Evolutionary conservation across 345 rosid genomes (phyloP).

Genomic region (Lepidium didymum): DNA sequence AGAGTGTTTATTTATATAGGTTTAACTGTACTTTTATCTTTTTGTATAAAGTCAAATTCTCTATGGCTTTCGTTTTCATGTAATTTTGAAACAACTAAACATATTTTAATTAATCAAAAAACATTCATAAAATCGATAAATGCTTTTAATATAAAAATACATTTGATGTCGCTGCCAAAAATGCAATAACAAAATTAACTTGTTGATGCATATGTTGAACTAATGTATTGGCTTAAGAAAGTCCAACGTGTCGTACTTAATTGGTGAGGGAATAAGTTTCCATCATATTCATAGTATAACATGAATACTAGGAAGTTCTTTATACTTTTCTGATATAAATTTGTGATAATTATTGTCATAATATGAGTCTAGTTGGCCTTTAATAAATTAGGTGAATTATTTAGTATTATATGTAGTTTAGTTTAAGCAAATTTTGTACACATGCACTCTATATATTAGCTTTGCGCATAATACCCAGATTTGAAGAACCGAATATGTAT

Average conservation of each 20-base stretch:
- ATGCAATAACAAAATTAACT: too few relatives aligned
- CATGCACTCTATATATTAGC: too few relatives aligned
- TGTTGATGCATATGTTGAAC: neutral
- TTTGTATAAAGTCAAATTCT: neutral
- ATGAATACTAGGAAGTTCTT: neutral
- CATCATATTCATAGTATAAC: neutral
- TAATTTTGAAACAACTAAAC: neutral
- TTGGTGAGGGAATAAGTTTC: neutral
- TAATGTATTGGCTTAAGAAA: neutral
- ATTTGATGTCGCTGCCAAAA: neutral
- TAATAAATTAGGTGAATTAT: too few relatives aligned
- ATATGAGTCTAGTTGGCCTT: too few relatives aligned
- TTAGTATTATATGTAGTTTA: too few relatives aligned
- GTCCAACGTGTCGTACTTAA: neutral
- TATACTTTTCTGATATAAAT: neutral
- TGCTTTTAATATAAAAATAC: neutral
- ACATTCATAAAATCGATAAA: neutral
- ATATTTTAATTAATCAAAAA: neutral
- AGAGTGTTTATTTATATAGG: too few relatives aligned
- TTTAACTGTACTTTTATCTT: neutral
- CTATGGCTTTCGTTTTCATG: neutral
- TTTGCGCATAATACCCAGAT: too few relatives aligned
- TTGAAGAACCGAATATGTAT: too few relatives aligned
- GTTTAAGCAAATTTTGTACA: too few relatives aligned
- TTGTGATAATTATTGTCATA: too few relatives aligned